Conservation (phyloP, 148 eudicot genomes). For the Dianthus caryophyllus region DNA sequence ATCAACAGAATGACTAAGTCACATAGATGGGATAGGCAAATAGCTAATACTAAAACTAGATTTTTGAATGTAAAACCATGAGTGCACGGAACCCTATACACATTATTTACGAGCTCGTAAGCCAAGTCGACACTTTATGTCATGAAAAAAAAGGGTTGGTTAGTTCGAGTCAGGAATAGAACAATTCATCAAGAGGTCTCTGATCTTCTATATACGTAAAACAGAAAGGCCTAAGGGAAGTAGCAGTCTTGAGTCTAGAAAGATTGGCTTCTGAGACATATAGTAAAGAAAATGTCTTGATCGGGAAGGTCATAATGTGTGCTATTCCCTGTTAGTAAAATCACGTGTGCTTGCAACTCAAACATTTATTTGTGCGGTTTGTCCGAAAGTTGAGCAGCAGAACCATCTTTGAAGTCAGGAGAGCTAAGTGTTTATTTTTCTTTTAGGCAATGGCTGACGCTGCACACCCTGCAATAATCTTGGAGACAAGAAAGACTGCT, state of each 20-base stretch:
- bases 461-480: slow-evolving; percentile 72
- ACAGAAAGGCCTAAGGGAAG: too few relatives aligned
- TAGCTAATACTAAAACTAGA: not conserved
- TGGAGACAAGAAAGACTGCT: slow-evolving; percentile 97
- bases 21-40: not conserved
- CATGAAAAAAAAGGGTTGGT: too few relatives aligned
- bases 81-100: not conserved
- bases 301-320: not conserved
- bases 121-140: too few relatives aligned
- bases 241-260: not conserved
- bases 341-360: not conserved
- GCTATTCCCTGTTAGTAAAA: not conserved
- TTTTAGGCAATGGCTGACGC: slow-evolving; percentile 89
- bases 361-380: not conserved
- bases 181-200: too few relatives aligned
- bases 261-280: not conserved
- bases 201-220: not conserved
- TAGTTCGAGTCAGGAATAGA: too few relatives aligned
- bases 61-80: not conserved
- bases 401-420: not conserved
- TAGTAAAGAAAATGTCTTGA: not conserved
- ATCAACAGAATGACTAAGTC: too few relatives aligned
- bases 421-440: slow-evolving; percentile 11
- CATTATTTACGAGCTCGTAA: not conserved
- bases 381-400: not conserved